A percentile compares a stretch with the other conserved stretches of the same genome.
Evolutionary conservation across 208 protist species (phyloP).

Genomic region (Naegleria fowleri): DNA sequence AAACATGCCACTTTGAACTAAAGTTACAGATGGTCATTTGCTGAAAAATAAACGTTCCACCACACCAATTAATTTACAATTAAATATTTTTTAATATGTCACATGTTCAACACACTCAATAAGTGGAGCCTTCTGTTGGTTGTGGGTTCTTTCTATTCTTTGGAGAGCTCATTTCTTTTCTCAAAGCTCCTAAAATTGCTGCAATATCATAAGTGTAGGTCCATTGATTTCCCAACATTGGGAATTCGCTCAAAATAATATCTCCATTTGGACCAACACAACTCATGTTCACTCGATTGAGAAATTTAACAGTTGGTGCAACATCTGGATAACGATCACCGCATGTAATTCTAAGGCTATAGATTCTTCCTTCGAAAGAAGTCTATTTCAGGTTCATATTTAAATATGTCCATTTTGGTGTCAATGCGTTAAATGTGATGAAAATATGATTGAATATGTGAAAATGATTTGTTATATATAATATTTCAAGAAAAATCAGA

Average conservation of each 20-base stretch:
- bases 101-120: conserved; percentile 35
- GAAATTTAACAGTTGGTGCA: conserved; percentile 55
- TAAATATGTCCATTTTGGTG: conserved; percentile 16
- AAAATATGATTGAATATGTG: no score
- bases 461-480: no score
- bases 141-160: conserved; percentile 49
- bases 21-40: neutral
- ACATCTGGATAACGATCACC: conserved; percentile 55
- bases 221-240: conserved; percentile 50
- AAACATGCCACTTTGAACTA: no score
- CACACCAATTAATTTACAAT: no score
- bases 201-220: conserved; percentile 44
- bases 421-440: conserved; percentile 24
- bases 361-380: conserved; percentile 58
- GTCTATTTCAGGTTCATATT: no score
- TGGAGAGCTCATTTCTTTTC: conserved; percentile 45
- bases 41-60: no score
- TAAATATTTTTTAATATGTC: no score
- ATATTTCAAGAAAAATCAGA: no score
- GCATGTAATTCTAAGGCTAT: conserved; percentile 56
- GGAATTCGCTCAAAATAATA: conserved; percentile 38
- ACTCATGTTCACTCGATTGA: conserved; percentile 54
- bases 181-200: conserved; percentile 48
- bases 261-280: conserved; percentile 53
- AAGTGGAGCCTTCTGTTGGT: conserved; percentile 47